Evolutionary conservation across 2,329 filamentous ascomycete genomes (phyloP).

Genomic region (Aspergillus luchuensis): DNA sequence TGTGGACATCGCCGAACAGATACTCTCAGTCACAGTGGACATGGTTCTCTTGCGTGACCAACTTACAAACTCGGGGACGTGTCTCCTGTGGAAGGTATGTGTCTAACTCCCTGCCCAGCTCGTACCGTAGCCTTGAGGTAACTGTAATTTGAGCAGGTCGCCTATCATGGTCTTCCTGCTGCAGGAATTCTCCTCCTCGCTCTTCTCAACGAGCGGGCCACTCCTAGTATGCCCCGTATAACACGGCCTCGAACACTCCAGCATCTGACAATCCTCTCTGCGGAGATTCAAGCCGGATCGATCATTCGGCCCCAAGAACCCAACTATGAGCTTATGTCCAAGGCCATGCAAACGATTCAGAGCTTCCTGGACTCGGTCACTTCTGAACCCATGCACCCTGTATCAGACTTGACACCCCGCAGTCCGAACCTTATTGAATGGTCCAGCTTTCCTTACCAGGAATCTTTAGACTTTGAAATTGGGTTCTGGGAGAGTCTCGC

Average conservation of each 20-base stretch:
- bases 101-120: background rate
- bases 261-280: slow-evolving; percentile 32
- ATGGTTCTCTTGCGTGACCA: slow-evolving; percentile 30
- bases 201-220: slow-evolving; percentile 25
- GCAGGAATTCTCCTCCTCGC: slow-evolving; percentile 34
- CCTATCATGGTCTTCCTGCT: slow-evolving; percentile 33
- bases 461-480: background rate
- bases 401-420: background rate
- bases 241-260: slow-evolving; percentile 26
- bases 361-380: slow-evolving; percentile 29
- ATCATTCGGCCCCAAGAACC: slow-evolving; percentile 28
- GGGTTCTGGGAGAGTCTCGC: background rate
- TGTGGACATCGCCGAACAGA: slow-evolving; percentile 30
- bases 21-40: slow-evolving; percentile 32
- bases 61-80: slow-evolving; percentile 30
- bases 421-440: too few relatives aligned
- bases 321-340: slow-evolving; percentile 28
- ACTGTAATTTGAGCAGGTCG: slow-evolving; percentile 20
- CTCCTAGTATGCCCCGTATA: slow-evolving; percentile 11
- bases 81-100: slow-evolving; percentile 31
- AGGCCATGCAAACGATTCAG: slow-evolving; percentile 29
- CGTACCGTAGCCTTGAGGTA: too few relatives aligned
- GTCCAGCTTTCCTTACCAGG: too few relatives aligned
- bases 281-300: slow-evolving; percentile 30
- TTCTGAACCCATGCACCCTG: background rate